These are phyloP conservation scores for Vitellaria paradoxa DNA, from an alignment of 179 eudicot genomes.

Conservation along the genomic window DNA sequence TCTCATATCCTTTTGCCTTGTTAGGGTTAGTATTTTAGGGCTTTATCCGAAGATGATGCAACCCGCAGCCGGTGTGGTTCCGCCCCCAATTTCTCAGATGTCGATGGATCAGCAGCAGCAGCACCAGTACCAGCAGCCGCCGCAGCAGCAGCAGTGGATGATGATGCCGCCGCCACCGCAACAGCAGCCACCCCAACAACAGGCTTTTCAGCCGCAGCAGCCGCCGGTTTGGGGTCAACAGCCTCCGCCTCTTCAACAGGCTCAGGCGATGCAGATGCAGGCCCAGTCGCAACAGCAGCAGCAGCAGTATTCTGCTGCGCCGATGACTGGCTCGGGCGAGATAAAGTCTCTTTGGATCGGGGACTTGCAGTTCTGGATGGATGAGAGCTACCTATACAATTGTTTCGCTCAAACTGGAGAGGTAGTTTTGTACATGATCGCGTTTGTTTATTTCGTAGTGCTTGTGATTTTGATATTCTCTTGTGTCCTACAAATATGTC, in stretches of 20 bases:
- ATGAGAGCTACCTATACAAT: constrained; percentile 51
- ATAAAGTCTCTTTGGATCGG: constrained; percentile 86
- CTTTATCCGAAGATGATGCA: constrained; percentile 41
- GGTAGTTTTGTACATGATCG: constrained; percentile 25
- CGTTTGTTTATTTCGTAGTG: neutral
- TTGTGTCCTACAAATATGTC: neutral
- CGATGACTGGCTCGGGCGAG: constrained; percentile 42
- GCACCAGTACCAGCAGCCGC: constrained; percentile 23
- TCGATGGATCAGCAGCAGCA: constrained; percentile 29
- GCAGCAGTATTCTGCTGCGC: constrained; percentile 27
- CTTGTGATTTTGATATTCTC: too few species aligned
- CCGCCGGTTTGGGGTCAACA: constrained; percentile 25
- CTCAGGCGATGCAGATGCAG: constrained; percentile 16
- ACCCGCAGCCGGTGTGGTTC: constrained; percentile 34
- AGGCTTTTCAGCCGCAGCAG: constrained; percentile 18
- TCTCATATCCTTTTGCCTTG: neutral
- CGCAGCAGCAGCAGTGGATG: constrained; percentile 33
- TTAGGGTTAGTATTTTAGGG: constrained; percentile 4
- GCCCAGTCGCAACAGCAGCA: constrained; percentile 19
- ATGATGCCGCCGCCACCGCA: constrained; percentile 27
- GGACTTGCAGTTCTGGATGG: constrained; percentile 89
- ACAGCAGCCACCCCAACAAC: constrained; percentile 28
- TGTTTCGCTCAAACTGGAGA: constrained; percentile 62
- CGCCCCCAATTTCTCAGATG: constrained; percentile 30
- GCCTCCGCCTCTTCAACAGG: constrained; percentile 28